phyloP scores from a whole-genome alignment of 2,329 filamentous ascomycete species.

The Fusarium oligoseptatum region DNA sequence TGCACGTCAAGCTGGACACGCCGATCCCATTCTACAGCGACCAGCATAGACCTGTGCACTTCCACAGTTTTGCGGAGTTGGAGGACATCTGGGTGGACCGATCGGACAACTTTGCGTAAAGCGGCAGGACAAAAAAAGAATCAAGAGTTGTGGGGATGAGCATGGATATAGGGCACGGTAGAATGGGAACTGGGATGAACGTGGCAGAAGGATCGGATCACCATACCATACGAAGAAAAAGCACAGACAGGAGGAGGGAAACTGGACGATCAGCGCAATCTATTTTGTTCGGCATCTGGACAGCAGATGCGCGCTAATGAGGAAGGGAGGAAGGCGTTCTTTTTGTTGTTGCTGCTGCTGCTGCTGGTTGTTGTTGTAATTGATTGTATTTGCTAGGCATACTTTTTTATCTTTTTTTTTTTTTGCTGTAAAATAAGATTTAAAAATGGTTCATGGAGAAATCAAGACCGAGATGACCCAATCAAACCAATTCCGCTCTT shows the following conservation, averaged over 20 bases:
- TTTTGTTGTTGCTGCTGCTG: conserved; percentile 25
- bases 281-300: conserved; percentile 21
- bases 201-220: conserved; percentile 23
- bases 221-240: conserved; percentile 23
- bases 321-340: conserved; percentile 41
- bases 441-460: conserved; percentile 25
- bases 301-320: conserved; percentile 21
- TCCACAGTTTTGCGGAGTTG: conserved; percentile 96
- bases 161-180: conserved; percentile 3
- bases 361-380: conserved; percentile 34
- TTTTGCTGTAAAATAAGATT: conserved; percentile 36
- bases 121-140: conserved; percentile 9
- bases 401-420: conserved; percentile 4
- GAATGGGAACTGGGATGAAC: conserved; percentile 22
- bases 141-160: conserved; percentile 3
- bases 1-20: conserved; percentile 94
- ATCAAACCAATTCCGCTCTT: neutral
- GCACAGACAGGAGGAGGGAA: conserved; percentile 32
- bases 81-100: conserved; percentile 97
- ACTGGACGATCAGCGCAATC: conserved; percentile 23
- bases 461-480: conserved; percentile 19
- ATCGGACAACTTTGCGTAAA: conserved; percentile 90
- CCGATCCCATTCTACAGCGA: conserved; percentile 92
- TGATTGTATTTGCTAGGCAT: conserved; percentile 15
- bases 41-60: conserved; percentile 92